Percentiles rank a stretch among this genome's conserved stretches.
Evolutionary conservation across 208 protist genomes (phyloP).

Genomic region (Crithidia thermophila): DNA sequence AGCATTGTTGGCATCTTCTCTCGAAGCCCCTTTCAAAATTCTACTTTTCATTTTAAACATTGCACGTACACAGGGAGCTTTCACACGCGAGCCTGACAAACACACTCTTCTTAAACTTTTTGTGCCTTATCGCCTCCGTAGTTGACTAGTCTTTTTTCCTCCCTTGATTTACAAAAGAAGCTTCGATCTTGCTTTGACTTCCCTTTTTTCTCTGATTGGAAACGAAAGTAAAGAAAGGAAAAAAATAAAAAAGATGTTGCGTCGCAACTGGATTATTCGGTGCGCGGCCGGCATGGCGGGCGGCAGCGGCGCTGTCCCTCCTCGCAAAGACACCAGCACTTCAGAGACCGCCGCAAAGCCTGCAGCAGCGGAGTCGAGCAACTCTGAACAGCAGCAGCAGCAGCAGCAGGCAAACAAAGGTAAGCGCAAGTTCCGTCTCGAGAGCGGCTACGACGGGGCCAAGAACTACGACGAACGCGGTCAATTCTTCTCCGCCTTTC

Average conservation of each 20-base stretch:
- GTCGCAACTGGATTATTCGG: conserved; percentile 33
- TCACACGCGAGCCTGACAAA: too few species aligned
- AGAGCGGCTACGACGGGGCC: conserved; percentile 65
- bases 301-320: conserved; percentile 8
- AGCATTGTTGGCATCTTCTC: too few species aligned
- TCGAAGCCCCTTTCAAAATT: too few species aligned
- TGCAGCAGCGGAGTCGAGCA: neutral
- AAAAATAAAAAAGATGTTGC: conserved; percentile 37
- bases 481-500: conserved; percentile 86
- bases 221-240: neutral
- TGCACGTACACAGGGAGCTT: too few species aligned
- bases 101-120: too few species aligned
- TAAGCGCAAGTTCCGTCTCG: conserved; percentile 59
- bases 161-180: neutral
- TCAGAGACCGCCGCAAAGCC: neutral
- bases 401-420: neutral
- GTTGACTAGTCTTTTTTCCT: too few species aligned
- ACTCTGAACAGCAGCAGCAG: neutral
- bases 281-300: conserved; percentile 30
- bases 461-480: conserved; percentile 81
- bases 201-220: too few species aligned
- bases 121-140: too few species aligned
- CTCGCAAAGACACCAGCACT: neutral
- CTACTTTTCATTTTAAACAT: too few species aligned
- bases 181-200: too few species aligned